These are phyloP conservation scores for Tanozyma kutaoensis DNA, from an alignment of 805 yeast genomes.

Conservation along the genomic window DNA sequence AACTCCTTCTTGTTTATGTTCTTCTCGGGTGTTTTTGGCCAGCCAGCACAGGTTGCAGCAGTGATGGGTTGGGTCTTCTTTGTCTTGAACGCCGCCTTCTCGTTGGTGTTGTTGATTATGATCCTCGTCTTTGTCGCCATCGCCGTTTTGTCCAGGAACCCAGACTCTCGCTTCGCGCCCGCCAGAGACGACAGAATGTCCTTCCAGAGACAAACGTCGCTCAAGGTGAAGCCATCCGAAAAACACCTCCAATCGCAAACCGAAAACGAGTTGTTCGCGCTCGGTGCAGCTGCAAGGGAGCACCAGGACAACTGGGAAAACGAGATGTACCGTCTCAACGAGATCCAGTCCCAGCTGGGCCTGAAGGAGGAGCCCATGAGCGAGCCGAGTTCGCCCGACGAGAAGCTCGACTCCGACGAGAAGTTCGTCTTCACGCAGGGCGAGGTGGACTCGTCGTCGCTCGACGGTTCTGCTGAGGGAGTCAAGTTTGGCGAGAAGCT, in stretches of 20 bases:
- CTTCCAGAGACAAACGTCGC: constrained; percentile 43
- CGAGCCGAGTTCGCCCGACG: too few species aligned
- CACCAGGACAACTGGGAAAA: constrained; percentile 67
- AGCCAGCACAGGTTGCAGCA: constrained; percentile 64
- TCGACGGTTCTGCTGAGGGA: too few species aligned
- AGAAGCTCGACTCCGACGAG: too few species aligned
- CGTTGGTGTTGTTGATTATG: constrained; percentile 57
- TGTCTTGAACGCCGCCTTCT: constrained; percentile 78
- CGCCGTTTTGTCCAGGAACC: constrained; percentile 65
- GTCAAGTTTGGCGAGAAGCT: too few species aligned
- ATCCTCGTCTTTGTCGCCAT: constrained; percentile 54
- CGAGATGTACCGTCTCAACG: constrained; percentile 41
- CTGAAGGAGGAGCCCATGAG: too few species aligned
- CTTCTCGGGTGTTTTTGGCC: constrained; percentile 75
- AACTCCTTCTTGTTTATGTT: constrained; percentile 80
- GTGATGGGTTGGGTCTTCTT: constrained; percentile 91
- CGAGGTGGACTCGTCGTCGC: too few species aligned
- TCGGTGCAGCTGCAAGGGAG: constrained; percentile 17
- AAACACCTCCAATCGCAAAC: constrained; percentile 3
- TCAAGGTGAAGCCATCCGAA: constrained; percentile 11
- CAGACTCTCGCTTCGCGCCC: constrained; percentile 79
- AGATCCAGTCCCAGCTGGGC: constrained; percentile 2
- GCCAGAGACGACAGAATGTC: constrained; percentile 89
- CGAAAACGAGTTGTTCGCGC: constrained; percentile 8
- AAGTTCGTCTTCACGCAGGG: too few species aligned